phyloP scores from a whole-genome alignment of 257 asterid genomes.

The Verbena officinalis region DNA sequence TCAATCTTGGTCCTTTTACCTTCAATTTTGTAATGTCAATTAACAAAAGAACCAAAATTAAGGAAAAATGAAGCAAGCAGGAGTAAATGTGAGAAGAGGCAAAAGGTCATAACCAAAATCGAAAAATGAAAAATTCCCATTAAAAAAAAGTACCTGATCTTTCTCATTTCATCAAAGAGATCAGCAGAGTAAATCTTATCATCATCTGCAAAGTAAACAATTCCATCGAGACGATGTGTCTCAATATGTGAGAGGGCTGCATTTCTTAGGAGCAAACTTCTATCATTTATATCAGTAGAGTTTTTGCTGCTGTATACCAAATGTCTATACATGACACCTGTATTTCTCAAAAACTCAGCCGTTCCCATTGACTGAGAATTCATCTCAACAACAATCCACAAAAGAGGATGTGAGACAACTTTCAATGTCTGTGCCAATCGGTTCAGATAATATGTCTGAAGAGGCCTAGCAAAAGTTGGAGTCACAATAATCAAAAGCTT shows the following conservation, averaged over 20 bases:
- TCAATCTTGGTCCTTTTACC: too few relatives aligned
- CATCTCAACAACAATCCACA: conserved; percentile 90
- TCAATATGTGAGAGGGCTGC: conserved; percentile 77
- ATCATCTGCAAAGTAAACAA: conserved; percentile 73
- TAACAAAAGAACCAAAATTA: too few relatives aligned
- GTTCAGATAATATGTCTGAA: conserved; percentile 56
- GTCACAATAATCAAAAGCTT: conserved; percentile 79
- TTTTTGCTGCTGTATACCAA: conserved; percentile 49
- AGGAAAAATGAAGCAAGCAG: too few relatives aligned
- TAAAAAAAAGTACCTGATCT: conserved; percentile 57
- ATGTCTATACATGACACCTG: conserved; percentile 77
- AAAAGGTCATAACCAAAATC: too few relatives aligned
- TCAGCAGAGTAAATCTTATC: conserved; percentile 52
- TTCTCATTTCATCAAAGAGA: conserved; percentile 73
- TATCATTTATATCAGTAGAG: conserved; percentile 43
- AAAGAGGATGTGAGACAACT: conserved; percentile 56
- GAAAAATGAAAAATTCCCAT: too few relatives aligned
- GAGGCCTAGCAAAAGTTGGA: conserved; percentile 48
- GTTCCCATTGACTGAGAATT: conserved; percentile 56
- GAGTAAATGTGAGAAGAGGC: too few relatives aligned
- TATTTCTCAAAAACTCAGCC: conserved; percentile 66
- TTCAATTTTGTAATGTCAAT: too few relatives aligned
- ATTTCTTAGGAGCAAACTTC: conserved; percentile 49
- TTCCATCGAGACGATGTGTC: conserved; percentile 73
- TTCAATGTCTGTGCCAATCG: conserved; percentile 62